Base-by-base conservation (phyloP, 208 protist species). In the Phytomonas sp. region DNA sequence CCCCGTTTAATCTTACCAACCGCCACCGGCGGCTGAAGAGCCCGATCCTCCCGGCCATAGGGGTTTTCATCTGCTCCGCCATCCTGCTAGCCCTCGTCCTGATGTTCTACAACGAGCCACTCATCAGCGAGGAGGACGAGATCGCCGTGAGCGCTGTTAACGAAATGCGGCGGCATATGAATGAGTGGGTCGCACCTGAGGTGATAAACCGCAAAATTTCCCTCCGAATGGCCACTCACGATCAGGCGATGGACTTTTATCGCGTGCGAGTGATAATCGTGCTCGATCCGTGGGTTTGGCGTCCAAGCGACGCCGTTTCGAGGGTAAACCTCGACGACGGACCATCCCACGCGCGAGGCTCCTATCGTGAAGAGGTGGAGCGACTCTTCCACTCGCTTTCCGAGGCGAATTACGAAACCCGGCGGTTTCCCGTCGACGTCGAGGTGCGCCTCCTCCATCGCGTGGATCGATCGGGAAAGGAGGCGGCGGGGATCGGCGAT, bases 381-480 rank as follows among this genome's bases (percentile, higher is more conserved):
- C 7, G 2, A 3, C 23, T 80, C 36, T 71, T 83, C 29, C n/a
- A 51, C 9, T 78, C 77, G 4, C 71, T 88, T 28, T 28, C 62
- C 9, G 30, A 60, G 31, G 71, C 70, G 7, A 70, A 86, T 60
- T 91, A 91, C 61, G 32, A 56, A 0, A 32, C 46, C 0, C 66
- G 69, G 9, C 17, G 26, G 8, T 75, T 80, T 30, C 78, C 78
- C 17, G 66, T 86, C 28, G 78, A 86, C 60, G 65, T 91, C 29
- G 71, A 74, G 31, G 51, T 91, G 29, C 62, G 67, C n/a, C 40
- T 90, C 9, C 60, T 79, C 15, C 64, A 70, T 29, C 66, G 46
- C n/a, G 13, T 23, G 36, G 36, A 40, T 40, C 9, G 4, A 40
- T 40, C 6, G 36, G 36, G 36, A 9, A 40, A 40, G 36, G 36